Percentiles rank a stretch among this genome's conserved stretches.
These are phyloP conservation scores for Eimeria praecox DNA, from an alignment of 169 alveolate species.

Conservation along the genomic window DNA sequence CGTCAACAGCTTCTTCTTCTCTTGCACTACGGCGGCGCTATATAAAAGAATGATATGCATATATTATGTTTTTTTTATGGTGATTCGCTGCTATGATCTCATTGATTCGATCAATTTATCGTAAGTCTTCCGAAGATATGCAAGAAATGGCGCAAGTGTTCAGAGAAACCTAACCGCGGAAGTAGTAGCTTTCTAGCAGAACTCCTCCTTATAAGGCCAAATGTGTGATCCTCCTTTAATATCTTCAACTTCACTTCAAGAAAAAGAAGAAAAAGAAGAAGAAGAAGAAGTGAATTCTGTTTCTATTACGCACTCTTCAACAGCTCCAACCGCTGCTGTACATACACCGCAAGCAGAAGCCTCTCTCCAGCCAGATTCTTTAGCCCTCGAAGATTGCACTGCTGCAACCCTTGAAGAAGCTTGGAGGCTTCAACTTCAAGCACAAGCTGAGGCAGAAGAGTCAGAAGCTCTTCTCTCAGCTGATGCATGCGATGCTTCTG, in stretches of 20 bases:
- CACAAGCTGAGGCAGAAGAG: not conserved
- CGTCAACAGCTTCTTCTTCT: not conserved
- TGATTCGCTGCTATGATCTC: not conserved
- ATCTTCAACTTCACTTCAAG: not conserved
- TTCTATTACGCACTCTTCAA: not conserved
- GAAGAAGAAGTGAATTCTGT: not conserved
- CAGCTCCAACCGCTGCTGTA: conserved; percentile 8
- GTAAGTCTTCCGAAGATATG: not conserved
- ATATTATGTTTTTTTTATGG: too few species aligned
- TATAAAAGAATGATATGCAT: too few species aligned
- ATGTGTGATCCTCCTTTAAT: not conserved
- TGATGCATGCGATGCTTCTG: conserved; percentile 32
- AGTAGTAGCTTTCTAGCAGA: not conserved
- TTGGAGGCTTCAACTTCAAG: not conserved
- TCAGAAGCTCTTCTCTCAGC: not conserved
- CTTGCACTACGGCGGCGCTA: not conserved
- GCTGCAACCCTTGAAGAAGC: not conserved
- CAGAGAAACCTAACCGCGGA: not conserved
- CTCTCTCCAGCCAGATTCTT: not conserved
- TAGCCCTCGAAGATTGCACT: not conserved
- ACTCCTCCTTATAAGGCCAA: not conserved
- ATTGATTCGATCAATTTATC: not conserved
- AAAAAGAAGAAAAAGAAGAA: not conserved
- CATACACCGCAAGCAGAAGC: not conserved
- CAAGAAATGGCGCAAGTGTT: not conserved